Conservation (phyloP, 176 grass and related monocot genomes). For the Paspalum notatum region DNA sequence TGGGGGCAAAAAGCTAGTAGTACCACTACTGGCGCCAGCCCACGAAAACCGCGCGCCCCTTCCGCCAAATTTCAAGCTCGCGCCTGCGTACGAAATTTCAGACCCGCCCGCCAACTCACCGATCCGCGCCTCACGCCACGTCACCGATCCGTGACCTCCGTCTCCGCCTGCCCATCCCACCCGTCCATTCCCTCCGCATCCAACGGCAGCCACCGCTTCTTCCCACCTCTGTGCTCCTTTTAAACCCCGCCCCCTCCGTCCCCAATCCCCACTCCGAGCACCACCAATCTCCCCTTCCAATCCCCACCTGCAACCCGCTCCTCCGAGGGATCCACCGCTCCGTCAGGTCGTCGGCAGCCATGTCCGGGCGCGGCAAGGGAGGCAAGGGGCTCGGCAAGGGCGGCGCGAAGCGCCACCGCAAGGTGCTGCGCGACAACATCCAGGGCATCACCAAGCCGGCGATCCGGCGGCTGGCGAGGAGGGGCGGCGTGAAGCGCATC, state of each 20-base stretch:
- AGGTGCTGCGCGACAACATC: slow-evolving; percentile 62
- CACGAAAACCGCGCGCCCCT: neutral
- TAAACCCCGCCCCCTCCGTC: neutral
- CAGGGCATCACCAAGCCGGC: slow-evolving; percentile 61
- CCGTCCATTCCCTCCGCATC: slow-evolving; percentile 13
- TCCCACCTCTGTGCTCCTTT: neutral
- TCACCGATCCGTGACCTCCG: slow-evolving; percentile 17
- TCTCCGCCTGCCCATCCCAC: neutral
- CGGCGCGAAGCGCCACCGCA: slow-evolving; percentile 46
- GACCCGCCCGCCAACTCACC: neutral
- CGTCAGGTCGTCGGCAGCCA: neutral
- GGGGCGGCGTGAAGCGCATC: slow-evolving; percentile 89
- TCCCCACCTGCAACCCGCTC: neutral
- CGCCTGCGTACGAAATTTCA: neutral
- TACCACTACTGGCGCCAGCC: too few relatives aligned
- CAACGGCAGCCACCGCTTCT: neutral
- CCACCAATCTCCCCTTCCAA: neutral
- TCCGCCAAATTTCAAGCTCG: neutral
- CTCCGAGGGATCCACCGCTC: neutral
- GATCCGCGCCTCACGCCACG: neutral
- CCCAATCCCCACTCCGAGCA: neutral
- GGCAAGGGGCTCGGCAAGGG: slow-evolving; percentile 61
- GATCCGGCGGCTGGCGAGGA: slow-evolving; percentile 38
- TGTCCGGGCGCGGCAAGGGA: slow-evolving; percentile 49
- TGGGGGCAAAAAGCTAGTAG: neutral